phyloP scores from a whole-genome alignment of 805 yeast genomes.

The Kluyveromyces aestuarii region DNA sequence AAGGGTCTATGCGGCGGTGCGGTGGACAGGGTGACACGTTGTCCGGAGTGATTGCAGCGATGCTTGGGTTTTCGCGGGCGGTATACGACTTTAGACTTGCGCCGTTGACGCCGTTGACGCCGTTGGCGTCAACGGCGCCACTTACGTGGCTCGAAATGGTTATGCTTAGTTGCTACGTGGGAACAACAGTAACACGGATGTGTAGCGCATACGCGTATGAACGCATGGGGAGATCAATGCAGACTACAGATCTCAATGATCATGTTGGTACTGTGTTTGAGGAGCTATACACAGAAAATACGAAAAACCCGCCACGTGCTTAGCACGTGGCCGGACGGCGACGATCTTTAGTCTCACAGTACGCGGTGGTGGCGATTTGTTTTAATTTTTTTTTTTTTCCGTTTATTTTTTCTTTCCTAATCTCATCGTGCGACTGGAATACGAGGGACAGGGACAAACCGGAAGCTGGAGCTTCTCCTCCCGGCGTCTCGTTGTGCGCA shows the following conservation, averaged over 20 bases:
- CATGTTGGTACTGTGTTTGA: constrained; percentile 55
- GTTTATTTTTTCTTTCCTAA: not conserved
- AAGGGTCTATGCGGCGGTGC: constrained; percentile 71
- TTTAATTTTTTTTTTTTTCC: no score
- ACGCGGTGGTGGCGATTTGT: not conserved
- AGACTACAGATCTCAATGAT: constrained; percentile 71
- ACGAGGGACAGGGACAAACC: not conserved
- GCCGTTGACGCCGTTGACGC: constrained; percentile 31
- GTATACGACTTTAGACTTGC: constrained; percentile 44
- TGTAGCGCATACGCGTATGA: constrained; percentile 60
- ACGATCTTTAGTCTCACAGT: no score
- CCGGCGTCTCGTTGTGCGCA: not conserved
- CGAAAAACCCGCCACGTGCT: constrained; percentile 7
- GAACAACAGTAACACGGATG: constrained; percentile 53
- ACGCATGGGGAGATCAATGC: constrained; percentile 66
- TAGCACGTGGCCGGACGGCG: no score
- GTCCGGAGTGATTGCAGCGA: constrained; percentile 76
- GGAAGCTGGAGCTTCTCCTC: not conserved
- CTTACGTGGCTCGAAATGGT: constrained; percentile 29
- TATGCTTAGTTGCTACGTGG: constrained; percentile 62
- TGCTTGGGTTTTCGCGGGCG: constrained; percentile 70
- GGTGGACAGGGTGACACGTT: constrained; percentile 97
- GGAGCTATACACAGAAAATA: constrained; percentile 28
- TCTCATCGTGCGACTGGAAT: no score
- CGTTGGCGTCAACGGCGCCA: constrained; percentile 11